A percentile compares a stretch with the other conserved stretches of the same genome.
Conservation (phyloP, 192 early-diverging fungal species). For the Coemansia sp. region DNA sequence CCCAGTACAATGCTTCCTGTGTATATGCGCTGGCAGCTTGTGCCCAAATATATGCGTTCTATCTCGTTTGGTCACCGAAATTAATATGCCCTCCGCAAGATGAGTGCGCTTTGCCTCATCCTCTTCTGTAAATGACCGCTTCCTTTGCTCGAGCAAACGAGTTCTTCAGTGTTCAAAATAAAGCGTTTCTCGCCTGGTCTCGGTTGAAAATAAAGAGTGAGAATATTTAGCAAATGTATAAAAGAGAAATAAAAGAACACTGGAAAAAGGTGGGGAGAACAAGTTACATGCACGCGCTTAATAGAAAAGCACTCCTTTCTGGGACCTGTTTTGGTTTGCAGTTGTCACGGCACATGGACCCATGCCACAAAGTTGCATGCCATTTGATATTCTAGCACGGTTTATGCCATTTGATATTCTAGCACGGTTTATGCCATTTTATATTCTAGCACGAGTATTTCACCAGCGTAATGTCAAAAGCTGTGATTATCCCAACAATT, state of each 20-base stretch:
- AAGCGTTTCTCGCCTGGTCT: no score
- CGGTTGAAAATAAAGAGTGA: no score
- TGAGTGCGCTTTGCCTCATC: background rate
- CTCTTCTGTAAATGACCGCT: background rate
- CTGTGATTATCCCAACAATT: background rate
- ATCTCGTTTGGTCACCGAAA: background rate
- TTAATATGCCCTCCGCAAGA: background rate
- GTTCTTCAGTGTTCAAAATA: no score
- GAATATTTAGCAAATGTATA: background rate
- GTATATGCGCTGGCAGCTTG: background rate
- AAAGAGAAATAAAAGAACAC: background rate
- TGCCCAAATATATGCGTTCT: background rate
- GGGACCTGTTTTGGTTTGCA: background rate
- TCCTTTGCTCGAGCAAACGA: no score
- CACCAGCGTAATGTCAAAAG: no score
- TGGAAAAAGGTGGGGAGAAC: background rate
- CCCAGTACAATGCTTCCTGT: background rate
- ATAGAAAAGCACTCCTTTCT: background rate
- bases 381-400: no score
- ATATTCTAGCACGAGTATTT: no score
- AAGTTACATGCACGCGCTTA: background rate
- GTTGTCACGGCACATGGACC: no score
- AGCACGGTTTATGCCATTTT: no score
- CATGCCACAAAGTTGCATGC: no score
- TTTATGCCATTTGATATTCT: no score